Percentiles rank a stretch among this genome's conserved stretches.
Evolutionary conservation across 2,329 filamentous ascomycete species (phyloP).

Genomic region (Trichoderma sp.): DNA sequence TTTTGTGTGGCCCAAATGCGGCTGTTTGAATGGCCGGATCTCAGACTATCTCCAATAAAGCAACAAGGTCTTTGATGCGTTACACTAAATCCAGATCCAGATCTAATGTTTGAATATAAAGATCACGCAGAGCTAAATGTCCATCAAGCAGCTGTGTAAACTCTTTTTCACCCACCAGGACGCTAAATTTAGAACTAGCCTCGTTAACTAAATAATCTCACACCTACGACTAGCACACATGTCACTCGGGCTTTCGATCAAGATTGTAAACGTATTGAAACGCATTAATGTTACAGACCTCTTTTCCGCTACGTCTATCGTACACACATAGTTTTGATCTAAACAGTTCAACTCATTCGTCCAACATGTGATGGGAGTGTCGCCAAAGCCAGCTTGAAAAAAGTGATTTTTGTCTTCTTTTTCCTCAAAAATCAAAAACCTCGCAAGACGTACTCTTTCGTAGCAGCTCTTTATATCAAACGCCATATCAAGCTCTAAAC

Average conservation of each 20-base stretch:
- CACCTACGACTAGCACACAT: neutral
- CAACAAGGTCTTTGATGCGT: neutral
- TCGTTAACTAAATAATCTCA: conserved; percentile 37
- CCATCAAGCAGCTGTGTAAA: neutral
- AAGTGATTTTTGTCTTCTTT: neutral
- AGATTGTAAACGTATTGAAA: neutral
- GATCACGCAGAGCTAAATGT: neutral
- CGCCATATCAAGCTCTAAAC: conserved; percentile 22
- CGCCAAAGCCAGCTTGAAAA: conserved; percentile 13
- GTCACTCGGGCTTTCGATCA: neutral
- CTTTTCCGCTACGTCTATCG: conserved; percentile 31
- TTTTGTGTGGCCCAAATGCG: neutral
- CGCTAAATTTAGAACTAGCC: conserved; percentile 27
- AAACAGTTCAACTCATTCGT: neutral
- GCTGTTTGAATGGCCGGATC: neutral
- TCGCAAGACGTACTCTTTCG: neutral
- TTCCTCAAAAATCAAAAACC: neutral
- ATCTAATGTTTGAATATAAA: neutral
- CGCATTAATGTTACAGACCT: conserved; percentile 17
- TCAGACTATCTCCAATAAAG: neutral
- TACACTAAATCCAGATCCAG: neutral
- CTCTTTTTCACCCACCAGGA: neutral
- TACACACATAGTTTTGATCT: conserved; percentile 22
- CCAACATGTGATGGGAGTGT: conserved; percentile 16
- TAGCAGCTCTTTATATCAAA: conserved; percentile 12